A percentile compares a stretch with the other conserved stretches of the same genome.
These are phyloP conservation scores for Mariannaea sp. DNA, from an alignment of 2,329 filamentous ascomycete genomes.

Conservation along the genomic window DNA sequence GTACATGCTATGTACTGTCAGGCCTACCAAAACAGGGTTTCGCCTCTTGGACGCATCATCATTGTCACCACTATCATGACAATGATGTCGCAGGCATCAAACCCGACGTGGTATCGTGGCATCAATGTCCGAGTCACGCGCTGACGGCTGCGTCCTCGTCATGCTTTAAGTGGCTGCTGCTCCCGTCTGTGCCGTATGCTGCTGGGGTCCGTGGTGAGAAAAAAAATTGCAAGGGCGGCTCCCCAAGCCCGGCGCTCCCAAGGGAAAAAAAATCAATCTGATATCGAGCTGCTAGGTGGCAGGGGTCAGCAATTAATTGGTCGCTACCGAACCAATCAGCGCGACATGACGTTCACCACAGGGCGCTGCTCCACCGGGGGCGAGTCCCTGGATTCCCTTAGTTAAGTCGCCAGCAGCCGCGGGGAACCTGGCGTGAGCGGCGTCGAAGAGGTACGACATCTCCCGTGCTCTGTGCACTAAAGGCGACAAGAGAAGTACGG, in stretches of 20 bases:
- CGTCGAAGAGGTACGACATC: slow-evolving; percentile 18
- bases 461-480: slow-evolving; percentile 15
- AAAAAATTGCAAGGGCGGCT: slow-evolving; percentile 18
- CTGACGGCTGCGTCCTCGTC: slow-evolving; percentile 27
- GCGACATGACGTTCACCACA: slow-evolving; percentile 42
- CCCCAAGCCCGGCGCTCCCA: slow-evolving; percentile 24
- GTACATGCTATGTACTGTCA: slow-evolving; percentile 4
- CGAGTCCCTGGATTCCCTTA: slow-evolving; percentile 25
- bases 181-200: slow-evolving; percentile 14
- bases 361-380: slow-evolving; percentile 31
- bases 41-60: slow-evolving; percentile 14
- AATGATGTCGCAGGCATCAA: slow-evolving; percentile 17
- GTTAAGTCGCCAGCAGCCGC: slow-evolving; percentile 27
- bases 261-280: slow-evolving; percentile 40
- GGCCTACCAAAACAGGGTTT: slow-evolving; percentile 2
- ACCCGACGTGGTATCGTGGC: slow-evolving; percentile 31
- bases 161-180: slow-evolving; percentile 31
- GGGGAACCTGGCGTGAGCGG: slow-evolving; percentile 32
- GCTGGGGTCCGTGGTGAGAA: slow-evolving; percentile 9
- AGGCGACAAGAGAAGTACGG: slow-evolving; percentile 9
- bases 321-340: slow-evolving; percentile 42
- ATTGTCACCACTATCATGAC: slow-evolving; percentile 17
- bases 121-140: slow-evolving; percentile 34
- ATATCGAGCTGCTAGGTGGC: slow-evolving; percentile 42
- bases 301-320: slow-evolving; percentile 38